Conservation (phyloP, 2,329 filamentous ascomycete genomes). For the Aspergillus sp. region DNA sequence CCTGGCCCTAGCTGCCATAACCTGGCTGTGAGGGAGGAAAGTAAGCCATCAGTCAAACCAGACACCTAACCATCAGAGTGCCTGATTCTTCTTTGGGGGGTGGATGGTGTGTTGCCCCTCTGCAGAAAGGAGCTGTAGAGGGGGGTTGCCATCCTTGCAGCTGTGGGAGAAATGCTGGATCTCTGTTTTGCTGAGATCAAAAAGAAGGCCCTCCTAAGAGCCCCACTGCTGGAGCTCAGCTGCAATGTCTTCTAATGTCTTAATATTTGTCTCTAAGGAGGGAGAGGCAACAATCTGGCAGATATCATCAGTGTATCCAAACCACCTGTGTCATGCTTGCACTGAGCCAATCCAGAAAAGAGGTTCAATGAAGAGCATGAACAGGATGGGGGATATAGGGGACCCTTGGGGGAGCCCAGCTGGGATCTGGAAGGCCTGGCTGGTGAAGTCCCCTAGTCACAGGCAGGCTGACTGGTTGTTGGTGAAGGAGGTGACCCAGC, state of each 20-base stretch:
- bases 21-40: not conserved
- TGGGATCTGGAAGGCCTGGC: not conserved
- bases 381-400: constrained; percentile 1
- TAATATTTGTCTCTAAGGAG: not conserved
- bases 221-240: not conserved
- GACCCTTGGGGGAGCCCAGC: constrained; percentile 1
- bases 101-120: not conserved
- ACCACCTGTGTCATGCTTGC: not conserved
- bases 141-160: not conserved
- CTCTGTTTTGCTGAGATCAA: not conserved
- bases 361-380: constrained; percentile 1
- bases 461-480: not conserved
- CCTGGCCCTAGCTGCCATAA: not conserved
- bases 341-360: not conserved
- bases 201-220: not conserved
- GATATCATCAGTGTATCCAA: constrained; percentile 1
- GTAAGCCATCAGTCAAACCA: not conserved
- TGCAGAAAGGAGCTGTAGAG: not conserved
- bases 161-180: not conserved
- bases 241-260: not conserved
- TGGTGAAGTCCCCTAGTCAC: not conserved
- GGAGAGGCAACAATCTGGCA: not conserved
- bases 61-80: not conserved
- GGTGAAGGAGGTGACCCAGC: not conserved
- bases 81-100: not conserved